Percentiles rank a stretch among this genome's conserved stretches.
These are phyloP conservation scores for Mycosphaerella sp. DNA, from an alignment of 2,329 filamentous ascomycete genomes.

Conservation along the genomic window DNA sequence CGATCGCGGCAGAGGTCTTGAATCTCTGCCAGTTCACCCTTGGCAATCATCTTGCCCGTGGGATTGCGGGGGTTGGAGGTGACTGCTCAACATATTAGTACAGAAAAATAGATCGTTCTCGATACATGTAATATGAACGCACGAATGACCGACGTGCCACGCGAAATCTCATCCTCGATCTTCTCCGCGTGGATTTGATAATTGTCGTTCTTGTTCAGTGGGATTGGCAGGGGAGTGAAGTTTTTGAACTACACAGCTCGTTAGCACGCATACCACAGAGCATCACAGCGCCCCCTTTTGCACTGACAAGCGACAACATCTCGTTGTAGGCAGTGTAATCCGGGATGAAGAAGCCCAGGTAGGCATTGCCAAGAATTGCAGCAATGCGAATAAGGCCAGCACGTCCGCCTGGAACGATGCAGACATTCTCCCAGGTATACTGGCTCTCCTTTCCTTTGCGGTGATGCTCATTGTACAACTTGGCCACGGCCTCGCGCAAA, in stretches of 20 bases:
- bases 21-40: slow-evolving; percentile 80
- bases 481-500: slow-evolving; percentile 79
- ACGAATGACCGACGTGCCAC: slow-evolving; percentile 58
- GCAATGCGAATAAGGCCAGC: slow-evolving; percentile 92
- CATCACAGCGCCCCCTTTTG: background rate
- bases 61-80: slow-evolving; percentile 96
- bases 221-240: slow-evolving; percentile 80
- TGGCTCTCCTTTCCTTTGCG: slow-evolving; percentile 78
- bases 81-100: slow-evolving; percentile 35
- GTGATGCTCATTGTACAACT: slow-evolving; percentile 89
- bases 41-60: slow-evolving; percentile 78
- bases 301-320: slow-evolving; percentile 66
- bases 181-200: slow-evolving; percentile 93
- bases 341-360: slow-evolving; percentile 53
- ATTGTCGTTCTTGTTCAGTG: slow-evolving; percentile 73
- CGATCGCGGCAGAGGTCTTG: slow-evolving; percentile 88
- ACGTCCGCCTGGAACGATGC: slow-evolving; percentile 87
- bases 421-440: slow-evolving; percentile 97
- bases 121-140: background rate
- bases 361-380: slow-evolving; percentile 80
- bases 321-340: slow-evolving; percentile 96
- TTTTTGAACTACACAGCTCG: slow-evolving; percentile 61
- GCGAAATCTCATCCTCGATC: slow-evolving; percentile 60
- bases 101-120: background rate
- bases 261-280: background rate